Percentiles rank a stretch among this genome's conserved stretches.
phyloP scores from a whole-genome alignment of 371 early-diverging fungal genomes.

The Batkoa obscura region DNA sequence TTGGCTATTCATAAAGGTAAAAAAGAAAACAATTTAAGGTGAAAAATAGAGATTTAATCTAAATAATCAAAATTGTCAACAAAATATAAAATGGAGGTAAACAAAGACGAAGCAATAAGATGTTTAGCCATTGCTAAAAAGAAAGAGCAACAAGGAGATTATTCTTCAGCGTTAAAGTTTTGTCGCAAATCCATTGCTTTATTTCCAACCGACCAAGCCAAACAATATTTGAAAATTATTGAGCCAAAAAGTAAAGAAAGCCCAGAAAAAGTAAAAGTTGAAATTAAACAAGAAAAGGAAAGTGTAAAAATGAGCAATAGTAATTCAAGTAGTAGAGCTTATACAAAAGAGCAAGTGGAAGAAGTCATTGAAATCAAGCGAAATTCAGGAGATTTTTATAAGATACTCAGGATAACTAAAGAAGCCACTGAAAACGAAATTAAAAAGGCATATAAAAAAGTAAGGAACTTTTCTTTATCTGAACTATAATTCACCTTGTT shows the following conservation, averaged over 20 bases:
- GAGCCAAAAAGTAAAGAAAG: constrained; percentile 4
- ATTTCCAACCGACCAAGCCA: constrained; percentile 47
- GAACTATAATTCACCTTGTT: neutral
- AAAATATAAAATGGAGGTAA: constrained; percentile 43
- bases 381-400: constrained; percentile 68
- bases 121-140: constrained; percentile 58
- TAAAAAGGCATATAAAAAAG: constrained; percentile 92
- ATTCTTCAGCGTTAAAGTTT: constrained; percentile 49
- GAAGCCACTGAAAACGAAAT: constrained; percentile 68
- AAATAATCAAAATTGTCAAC: neutral
- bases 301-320: constrained; percentile 8
- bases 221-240: constrained; percentile 26
- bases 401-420: constrained; percentile 68
- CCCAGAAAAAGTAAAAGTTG: constrained; percentile 5
- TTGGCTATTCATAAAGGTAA: too few species aligned
- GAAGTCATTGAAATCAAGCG: constrained; percentile 59
- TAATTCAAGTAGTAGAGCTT: constrained; percentile 22
- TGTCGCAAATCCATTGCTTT: constrained; percentile 61
- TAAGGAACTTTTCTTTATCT: constrained; percentile 10
- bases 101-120: constrained; percentile 70
- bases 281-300: constrained; percentile 10
- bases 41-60: too few species aligned
- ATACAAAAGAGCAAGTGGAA: constrained; percentile 54
- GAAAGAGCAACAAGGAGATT: constrained; percentile 37
- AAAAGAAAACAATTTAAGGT: too few species aligned